A percentile compares a stretch with the other conserved stretches of the same genome.
Conservation (phyloP, 2,329 filamentous ascomycete species). For the Diaporthe citrichinensis region DNA sequence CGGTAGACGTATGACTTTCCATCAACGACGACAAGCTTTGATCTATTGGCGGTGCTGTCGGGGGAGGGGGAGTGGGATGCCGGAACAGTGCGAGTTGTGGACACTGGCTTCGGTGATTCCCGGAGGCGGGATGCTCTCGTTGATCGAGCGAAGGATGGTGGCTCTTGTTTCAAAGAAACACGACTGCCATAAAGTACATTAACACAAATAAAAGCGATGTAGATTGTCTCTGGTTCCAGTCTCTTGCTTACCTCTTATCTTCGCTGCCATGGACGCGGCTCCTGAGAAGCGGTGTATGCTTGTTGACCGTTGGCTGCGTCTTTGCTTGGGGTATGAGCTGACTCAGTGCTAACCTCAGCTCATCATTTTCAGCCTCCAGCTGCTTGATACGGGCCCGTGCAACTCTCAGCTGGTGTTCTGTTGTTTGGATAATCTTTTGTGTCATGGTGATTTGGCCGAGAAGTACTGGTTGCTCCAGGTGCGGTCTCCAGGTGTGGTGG, state of each 20-base stretch:
- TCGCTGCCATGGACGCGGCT: neutral
- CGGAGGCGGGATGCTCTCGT: neutral
- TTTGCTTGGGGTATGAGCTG: neutral
- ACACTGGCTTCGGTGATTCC: neutral
- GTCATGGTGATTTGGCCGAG: neutral
- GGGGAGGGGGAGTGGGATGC: neutral
- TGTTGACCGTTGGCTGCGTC: neutral
- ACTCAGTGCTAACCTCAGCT: neutral
- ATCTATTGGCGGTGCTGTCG: neutral
- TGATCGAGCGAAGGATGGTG: neutral
- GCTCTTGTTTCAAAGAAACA: too few species aligned
- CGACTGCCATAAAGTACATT: neutral
- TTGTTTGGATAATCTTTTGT: neutral
- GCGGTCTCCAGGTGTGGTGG: too few species aligned
- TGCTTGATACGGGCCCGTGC: neutral
- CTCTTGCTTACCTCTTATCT: neutral
- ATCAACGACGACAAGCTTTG: neutral
- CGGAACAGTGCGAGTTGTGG: neutral
- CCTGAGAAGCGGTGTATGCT: accelerated
- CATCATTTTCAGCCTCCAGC: neutral
- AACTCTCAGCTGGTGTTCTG: neutral
- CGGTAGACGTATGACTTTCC: neutral
- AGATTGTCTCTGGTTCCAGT: neutral
- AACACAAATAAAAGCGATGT: neutral
- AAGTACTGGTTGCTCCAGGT: neutral